phyloP scores from a whole-genome alignment of 2,329 filamentous ascomycete genomes.

The Botrytis galanthina region DNA sequence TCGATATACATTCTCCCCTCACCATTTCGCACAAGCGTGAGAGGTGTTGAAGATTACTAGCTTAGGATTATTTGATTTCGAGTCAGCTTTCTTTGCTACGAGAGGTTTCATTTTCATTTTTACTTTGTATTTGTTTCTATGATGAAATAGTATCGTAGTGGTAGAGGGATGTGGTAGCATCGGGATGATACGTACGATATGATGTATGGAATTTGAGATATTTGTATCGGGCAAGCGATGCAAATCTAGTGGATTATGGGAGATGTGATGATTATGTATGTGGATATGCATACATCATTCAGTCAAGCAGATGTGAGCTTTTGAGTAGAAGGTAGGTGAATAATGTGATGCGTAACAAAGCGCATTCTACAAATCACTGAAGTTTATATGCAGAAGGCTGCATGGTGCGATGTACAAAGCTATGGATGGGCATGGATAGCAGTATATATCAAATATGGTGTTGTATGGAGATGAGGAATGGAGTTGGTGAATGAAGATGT shows the following conservation, averaged over 20 bases:
- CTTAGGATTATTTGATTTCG: background rate
- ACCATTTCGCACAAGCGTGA: background rate
- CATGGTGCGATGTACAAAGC: background rate
- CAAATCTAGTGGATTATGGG: background rate
- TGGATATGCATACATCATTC: background rate
- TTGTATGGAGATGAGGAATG: too few relatives aligned
- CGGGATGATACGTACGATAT: background rate
- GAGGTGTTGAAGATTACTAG: background rate
- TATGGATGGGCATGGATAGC: background rate
- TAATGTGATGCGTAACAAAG: background rate
- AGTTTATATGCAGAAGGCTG: background rate
- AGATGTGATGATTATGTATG: background rate
- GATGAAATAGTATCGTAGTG: background rate
- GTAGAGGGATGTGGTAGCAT: background rate
- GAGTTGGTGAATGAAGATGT: too few relatives aligned
- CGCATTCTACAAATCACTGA: background rate
- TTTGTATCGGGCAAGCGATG: background rate
- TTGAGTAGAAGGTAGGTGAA: background rate
- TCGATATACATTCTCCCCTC: background rate
- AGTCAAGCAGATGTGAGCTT: background rate
- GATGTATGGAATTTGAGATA: background rate
- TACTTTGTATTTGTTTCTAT: background rate
- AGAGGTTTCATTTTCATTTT: background rate
- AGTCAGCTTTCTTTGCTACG: too few relatives aligned
- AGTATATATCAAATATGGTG: background rate